Evolutionary conservation across 257 asterid species (phyloP), one percentile per base, ranked within the genome.

Genomic region (Craterostigma plantagineum): DNA sequence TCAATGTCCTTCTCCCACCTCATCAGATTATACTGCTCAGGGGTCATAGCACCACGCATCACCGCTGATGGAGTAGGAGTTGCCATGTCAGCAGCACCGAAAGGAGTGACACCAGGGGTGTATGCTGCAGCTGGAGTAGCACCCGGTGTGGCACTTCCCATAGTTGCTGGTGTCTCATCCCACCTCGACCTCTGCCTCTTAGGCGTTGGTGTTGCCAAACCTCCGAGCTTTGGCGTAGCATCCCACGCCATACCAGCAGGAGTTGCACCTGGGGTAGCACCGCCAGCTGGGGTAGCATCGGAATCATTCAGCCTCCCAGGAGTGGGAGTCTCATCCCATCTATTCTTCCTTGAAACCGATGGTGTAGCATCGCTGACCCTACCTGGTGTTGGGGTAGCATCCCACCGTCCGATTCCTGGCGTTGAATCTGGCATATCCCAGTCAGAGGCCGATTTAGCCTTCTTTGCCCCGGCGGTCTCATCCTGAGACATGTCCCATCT

Each of bases 291-390:
- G 16, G 92, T 81, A 34, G 94, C 85, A 63, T 84, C 95, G 1
- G 91, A 71, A 62, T 83, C 95, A 43, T 67, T 72, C 43, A 67
- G 23, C 55, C 93, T 71, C n/a, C 95, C 93, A 3, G 91, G 91
- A 16, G 95, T 83, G 11, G 95, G 95, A 15, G 95, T 83, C 68
- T 83, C 95, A 44, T 83, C 95, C 95, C 95, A 83, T 56, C 95
- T 71, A 58, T 83, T 83, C 57, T 47, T 77, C 78, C 70, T 71
- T 10, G 76, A 70, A 33, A 76, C 47, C 0, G 91, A 76, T 0
- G 95, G 95, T 7, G 93, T 83, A 37, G 95, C 93, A 63, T 83
- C 95, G 7, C 93, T 86, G 14, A 76, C 16, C 60, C 93, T 73
- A n/a, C 95, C 95, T 1, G 95, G 95, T 0, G 96, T 85, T 0